Base-by-base conservation (phyloP, 2,329 filamentous ascomycete species). In the Hypoxylon sp. region DNA sequence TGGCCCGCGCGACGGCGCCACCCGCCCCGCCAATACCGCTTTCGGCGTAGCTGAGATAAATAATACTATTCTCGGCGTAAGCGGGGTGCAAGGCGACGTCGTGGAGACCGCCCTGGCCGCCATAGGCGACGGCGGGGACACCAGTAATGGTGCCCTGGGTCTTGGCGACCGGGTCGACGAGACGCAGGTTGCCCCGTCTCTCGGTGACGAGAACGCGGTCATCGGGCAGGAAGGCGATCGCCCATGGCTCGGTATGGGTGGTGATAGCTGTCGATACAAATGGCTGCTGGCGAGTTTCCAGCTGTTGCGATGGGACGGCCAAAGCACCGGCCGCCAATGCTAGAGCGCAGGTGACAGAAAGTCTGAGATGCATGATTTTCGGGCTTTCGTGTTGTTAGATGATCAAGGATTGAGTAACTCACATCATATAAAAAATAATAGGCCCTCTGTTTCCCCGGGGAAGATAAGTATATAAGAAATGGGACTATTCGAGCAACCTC, bases 41-140 rank as follows among this genome's bases (percentile, higher is more conserved):
- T 65, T 75, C 74, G 62, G 73, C 74, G 66, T 75, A 76, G 72
- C 73, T 75, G 69, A 76, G 60, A 56, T 76, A 76, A 3, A 76
- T 54, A 8, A 74, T 70, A 37, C 59, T 72, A 70, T 76, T 76
- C 39, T 74, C 64, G 44, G 69, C 65, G 61, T 73, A 76, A 1
- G 74, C n/a, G 49, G 74, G 74, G 72, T 76, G 74, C 59, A 76
- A 52, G 67, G 72, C 74, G 65, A 76, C 71, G 62, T 76, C 74
- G 63, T 71, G 69, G 46, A 76, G 68, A 53, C 74, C 74, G 64
- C 74, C 74, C 69, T 76, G 74, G 26, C 74, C 74, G 47, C 67
- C 74, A 68, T 74, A 75, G 57, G 66, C 65, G 65, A 76, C 74
- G 49, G 70, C 17, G 34, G 74, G 74, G 37, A 76, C 74, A 55